Conservation (phyloP, 495 filamentous ascomycete species). For the Aspergillus wentii region DNA sequence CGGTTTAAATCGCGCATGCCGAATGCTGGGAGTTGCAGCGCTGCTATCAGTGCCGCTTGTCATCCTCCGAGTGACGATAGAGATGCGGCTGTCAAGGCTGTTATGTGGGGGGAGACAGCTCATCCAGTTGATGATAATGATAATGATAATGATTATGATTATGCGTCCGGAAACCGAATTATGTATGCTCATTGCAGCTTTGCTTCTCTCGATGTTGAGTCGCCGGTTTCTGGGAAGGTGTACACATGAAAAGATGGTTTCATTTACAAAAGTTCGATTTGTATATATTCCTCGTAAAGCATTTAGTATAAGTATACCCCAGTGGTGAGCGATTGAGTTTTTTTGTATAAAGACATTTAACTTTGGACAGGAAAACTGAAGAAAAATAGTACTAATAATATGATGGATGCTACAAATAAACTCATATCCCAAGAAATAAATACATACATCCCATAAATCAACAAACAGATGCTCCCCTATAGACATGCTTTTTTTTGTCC, state of each 20-base stretch:
- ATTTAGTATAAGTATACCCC: too few species aligned
- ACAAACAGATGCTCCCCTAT: too few species aligned
- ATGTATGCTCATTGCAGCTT: neutral
- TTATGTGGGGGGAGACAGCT: neutral
- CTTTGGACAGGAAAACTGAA: constrained; percentile 7
- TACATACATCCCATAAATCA: constrained; percentile 2
- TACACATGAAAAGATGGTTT: constrained; percentile 20
- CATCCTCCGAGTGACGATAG: constrained; percentile 14
- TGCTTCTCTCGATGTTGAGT: neutral
- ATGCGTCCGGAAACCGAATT: neutral
- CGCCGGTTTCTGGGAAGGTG: neutral
- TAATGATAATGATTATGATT: neutral
- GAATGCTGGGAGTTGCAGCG: constrained; percentile 21
- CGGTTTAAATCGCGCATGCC: constrained; percentile 21
- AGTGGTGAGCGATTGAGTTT: too few species aligned
- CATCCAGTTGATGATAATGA: neutral
- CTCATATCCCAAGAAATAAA: constrained; percentile 1
- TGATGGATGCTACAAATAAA: neutral
- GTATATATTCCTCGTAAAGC: too few species aligned
- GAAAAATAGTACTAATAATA: constrained; percentile 8
- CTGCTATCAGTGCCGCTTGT: constrained; percentile 23
- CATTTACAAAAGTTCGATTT: too few species aligned
- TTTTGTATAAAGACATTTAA: constrained; percentile 5
- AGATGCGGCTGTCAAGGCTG: neutral
- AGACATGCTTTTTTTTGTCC: neutral